Percentiles rank a stretch among this genome's conserved stretches.
Evolutionary conservation across 2,329 filamentous ascomycete species (phyloP).

Genomic region (Drechmeria coniospora): DNA sequence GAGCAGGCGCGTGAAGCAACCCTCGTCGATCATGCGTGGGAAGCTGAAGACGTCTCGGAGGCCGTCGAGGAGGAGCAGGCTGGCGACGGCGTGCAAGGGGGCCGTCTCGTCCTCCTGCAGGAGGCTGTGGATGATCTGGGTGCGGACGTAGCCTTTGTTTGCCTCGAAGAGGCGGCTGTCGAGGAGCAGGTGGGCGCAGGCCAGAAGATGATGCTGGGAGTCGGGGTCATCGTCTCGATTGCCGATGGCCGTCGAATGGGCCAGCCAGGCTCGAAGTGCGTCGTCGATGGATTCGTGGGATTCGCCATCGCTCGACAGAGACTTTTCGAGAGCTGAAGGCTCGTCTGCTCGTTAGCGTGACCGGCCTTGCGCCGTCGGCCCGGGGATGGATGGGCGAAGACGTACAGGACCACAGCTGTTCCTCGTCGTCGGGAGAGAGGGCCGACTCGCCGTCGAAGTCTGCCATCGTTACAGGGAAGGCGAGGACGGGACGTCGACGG

Average conservation of each 20-base stretch:
- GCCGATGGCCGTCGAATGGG: conserved; percentile 61
- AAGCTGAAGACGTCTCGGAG: conserved; percentile 64
- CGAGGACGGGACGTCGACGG: conserved; percentile 13
- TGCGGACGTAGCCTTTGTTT: conserved; percentile 76
- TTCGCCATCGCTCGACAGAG: conserved; percentile 30
- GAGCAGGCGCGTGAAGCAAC: conserved; percentile 68
- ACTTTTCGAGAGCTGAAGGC: conserved; percentile 29
- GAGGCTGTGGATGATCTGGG: conserved; percentile 82
- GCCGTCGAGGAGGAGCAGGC: conserved; percentile 77
- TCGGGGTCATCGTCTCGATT: conserved; percentile 60
- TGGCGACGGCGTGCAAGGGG: conserved; percentile 68
- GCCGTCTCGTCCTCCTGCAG: conserved; percentile 68
- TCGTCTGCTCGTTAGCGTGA: conserved; percentile 4
- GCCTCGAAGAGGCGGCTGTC: conserved; percentile 57
- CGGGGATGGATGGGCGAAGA: no score
- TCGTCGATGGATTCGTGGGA: conserved; percentile 59
- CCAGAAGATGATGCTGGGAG: conserved; percentile 64
- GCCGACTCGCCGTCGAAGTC: conserved; percentile 43
- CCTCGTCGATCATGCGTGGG: conserved; percentile 73
- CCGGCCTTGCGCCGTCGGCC: not conserved
- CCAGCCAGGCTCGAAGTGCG: conserved; percentile 68
- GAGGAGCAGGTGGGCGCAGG: conserved; percentile 66
- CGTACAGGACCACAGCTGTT: conserved; percentile 79
- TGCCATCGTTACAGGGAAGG: conserved; percentile 28
- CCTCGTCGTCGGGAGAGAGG: conserved; percentile 58